Evolutionary conservation across 2,329 filamentous ascomycete species (phyloP), one percentile per base, ranked within the genome.

Genomic region (Neurospora sp.): DNA sequence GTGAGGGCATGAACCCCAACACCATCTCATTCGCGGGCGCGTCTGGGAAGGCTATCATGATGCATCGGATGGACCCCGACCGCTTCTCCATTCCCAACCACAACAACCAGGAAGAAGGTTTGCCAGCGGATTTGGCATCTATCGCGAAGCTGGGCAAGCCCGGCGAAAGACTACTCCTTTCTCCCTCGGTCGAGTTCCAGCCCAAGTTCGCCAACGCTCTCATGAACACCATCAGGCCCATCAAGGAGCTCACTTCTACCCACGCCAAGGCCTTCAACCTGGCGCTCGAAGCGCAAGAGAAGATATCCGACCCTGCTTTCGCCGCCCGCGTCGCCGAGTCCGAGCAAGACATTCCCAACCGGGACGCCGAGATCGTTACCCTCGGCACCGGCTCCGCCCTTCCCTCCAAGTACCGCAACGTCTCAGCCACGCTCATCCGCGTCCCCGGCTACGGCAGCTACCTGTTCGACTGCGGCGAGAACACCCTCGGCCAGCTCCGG

Each of bases 351-450:
- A 86, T 97, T 2, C 91, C 91, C 2, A 87, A 88, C 73, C 85
- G 87, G 40, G 90, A 97, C 75, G 88, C 90, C 0, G 93, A 97
- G 79, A 88, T 99, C 67, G 90, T 94, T 46, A 89, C 93, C 1
- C 86, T 99, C 0, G 96, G 96, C 6, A 99, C 96, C 2, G 96
- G 96, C 9, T 98, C 95, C 3, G 92, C 95, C 0, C 78, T 91
- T 17, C 96, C 96, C 1, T 97, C 93, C 40, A 96, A 96, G 78
- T 96, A 97, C 79, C 91, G 96, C 75, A 99, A 98, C 78, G 96
- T 99, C 23, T 97, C 95, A 11, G 89, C 90, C 1, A 97, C 94
- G 0, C 84, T 99, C 4, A 81, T 99, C 66, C 87, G 92, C 15
- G 90, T 97, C 3, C 96, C 96, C 7, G 91, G 90, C 4, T 87